Evolutionary conservation across 2,329 filamentous ascomycete species (phyloP).

Genomic region (Colletotrichum gigasporum): DNA sequence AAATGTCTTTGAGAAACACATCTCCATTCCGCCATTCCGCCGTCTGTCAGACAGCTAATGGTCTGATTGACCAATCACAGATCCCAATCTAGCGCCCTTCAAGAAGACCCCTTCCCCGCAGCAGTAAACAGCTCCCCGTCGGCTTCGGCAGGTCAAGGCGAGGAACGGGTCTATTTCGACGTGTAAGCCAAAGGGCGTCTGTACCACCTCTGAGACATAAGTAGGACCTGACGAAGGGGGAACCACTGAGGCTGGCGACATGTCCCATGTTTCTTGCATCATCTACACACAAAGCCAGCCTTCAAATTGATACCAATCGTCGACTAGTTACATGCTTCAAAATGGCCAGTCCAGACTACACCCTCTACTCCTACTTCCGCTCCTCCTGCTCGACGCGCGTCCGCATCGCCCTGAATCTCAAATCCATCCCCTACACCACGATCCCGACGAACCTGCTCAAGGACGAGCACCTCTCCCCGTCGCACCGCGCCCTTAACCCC

Average conservation of each 20-base stretch:
- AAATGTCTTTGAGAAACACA: no score
- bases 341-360: slow-evolving; percentile 38
- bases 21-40: no score
- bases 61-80: no score
- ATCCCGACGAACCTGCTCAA: slow-evolving; percentile 63
- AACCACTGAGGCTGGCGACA: background rate
- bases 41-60: no score
- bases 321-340: background rate
- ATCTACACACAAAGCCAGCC: background rate
- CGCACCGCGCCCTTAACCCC: slow-evolving; percentile 61
- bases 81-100: no score
- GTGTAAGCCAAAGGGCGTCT: background rate
- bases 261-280: background rate
- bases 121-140: no score
- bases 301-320: background rate
- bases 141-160: slow-evolving; percentile 16
- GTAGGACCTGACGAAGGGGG: background rate
- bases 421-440: slow-evolving; percentile 57
- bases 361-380: slow-evolving; percentile 68
- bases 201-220: background rate
- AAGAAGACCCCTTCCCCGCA: no score
- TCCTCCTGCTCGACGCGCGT: slow-evolving; percentile 71
- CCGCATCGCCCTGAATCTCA: slow-evolving; percentile 67
- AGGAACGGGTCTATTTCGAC: slow-evolving; percentile 12
- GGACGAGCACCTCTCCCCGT: slow-evolving; percentile 56